Conservation (phyloP, 169 alveolate genomes). For the Cryptosporidium parvum region DNA sequence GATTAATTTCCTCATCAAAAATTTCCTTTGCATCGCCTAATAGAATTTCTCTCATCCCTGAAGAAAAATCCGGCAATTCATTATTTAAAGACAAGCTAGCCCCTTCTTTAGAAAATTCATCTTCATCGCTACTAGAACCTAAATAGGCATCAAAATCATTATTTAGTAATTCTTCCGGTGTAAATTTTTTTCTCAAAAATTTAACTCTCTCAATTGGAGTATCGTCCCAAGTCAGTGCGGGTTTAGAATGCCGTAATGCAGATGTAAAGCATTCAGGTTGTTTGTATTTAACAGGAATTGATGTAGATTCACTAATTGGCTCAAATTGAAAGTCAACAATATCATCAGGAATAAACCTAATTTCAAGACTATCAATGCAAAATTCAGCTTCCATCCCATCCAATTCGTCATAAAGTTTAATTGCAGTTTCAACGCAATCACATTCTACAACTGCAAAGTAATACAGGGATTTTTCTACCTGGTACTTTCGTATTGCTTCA, state of each 20-base stretch:
- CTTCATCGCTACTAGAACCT: constrained; percentile 81
- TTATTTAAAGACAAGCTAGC: not conserved
- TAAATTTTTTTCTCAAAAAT: constrained; percentile 82
- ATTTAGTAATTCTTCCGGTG: constrained; percentile 82
- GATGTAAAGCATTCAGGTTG: constrained; percentile 87
- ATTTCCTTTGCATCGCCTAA: constrained; percentile 54
- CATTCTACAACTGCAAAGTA: constrained; percentile 95
- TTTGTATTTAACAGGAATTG: constrained; percentile 91
- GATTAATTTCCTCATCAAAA: constrained; percentile 29
- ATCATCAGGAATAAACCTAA: constrained; percentile 94
- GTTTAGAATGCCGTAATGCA: constrained; percentile 94
- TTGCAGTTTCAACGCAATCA: constrained; percentile 90
- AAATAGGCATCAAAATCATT: constrained; percentile 82
- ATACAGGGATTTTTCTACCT: constrained; percentile 86
- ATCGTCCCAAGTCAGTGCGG: constrained; percentile 96
- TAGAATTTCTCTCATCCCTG: constrained; percentile 47
- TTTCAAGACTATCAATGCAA: constrained; percentile 92
- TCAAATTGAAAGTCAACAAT: constrained; percentile 89
- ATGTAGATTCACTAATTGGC: constrained; percentile 90
- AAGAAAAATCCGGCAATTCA: not conserved
- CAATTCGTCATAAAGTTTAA: constrained; percentile 91
- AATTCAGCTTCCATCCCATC: constrained; percentile 95
- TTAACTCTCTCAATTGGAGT: constrained; percentile 90
- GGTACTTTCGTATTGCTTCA: constrained; percentile 82
- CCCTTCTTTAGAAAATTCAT: constrained; percentile 8